Percentiles rank a stretch among this genome's conserved stretches.
phyloP scores from a whole-genome alignment of 129 eudicot species.

The Helianthus tuberosus region DNA sequence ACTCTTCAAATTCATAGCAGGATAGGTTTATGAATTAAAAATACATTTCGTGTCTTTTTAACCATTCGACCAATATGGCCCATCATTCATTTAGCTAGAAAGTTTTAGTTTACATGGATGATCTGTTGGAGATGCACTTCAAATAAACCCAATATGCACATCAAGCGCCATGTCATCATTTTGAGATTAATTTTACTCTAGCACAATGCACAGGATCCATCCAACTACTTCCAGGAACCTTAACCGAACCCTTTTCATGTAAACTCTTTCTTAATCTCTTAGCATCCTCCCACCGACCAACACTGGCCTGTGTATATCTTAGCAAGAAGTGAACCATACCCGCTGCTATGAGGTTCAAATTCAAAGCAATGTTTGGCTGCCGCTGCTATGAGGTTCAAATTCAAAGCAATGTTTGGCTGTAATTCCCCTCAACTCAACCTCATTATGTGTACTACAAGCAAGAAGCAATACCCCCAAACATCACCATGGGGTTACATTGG shows the following conservation, averaged over 20 bases:
- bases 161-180: too few species aligned
- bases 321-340: constrained; percentile 48
- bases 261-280: constrained; percentile 40
- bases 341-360: not conserved
- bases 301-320: constrained; percentile 38
- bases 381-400: constrained; percentile 30
- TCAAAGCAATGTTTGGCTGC: too few species aligned
- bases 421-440: constrained; percentile 41
- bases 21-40: too few species aligned
- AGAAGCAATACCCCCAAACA: constrained; percentile 51
- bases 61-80: too few species aligned
- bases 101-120: too few species aligned
- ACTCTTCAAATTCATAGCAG: too few species aligned
- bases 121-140: too few species aligned
- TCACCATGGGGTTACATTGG: constrained; percentile 40
- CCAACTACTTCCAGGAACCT: constrained; percentile 61
- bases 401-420: constrained; percentile 41
- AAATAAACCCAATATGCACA: too few species aligned
- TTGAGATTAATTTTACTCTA: not conserved
- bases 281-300: constrained; percentile 53
- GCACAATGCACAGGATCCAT: constrained; percentile 19
- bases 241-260: constrained; percentile 35
- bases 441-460: constrained; percentile 38
- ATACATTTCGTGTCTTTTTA: too few species aligned
- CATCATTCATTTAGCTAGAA: too few species aligned